Percentiles rank a stretch among this genome's conserved stretches.
Conservation (phyloP, 176 grass and related monocot genomes). For the Microstegium vimineum region DNA sequence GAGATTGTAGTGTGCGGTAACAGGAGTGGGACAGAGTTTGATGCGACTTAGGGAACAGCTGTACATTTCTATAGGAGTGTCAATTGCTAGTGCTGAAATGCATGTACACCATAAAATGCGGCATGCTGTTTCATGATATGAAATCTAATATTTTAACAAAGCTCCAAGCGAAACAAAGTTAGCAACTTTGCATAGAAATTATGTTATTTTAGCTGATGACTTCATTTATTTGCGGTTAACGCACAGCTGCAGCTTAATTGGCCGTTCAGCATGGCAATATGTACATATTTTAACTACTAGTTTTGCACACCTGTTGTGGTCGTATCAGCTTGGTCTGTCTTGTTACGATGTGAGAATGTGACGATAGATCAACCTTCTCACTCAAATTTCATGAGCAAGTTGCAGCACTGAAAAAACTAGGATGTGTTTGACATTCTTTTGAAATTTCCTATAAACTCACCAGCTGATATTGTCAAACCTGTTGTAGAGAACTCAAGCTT, state of each 20-base stretch:
- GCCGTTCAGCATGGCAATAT: not conserved
- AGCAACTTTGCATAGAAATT: not conserved
- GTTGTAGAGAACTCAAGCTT: conserved; percentile 47
- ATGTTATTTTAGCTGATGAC: not conserved
- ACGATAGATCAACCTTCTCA: not conserved
- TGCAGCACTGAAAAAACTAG: not conserved
- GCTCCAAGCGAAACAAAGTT: not conserved
- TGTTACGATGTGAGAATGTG: not conserved
- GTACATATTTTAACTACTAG: not conserved
- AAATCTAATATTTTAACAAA: not conserved
- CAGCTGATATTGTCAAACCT: not conserved
- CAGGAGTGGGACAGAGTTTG: not conserved
- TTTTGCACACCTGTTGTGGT: not conserved
- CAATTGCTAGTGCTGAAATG: not conserved
- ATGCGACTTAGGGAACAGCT: not conserved
- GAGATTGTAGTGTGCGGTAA: not conserved
- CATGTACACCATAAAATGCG: not conserved
- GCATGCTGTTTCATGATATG: not conserved
- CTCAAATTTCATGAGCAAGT: not conserved
- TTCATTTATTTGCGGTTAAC: not conserved
- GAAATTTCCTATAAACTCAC: not conserved
- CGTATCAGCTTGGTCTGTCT: not conserved
- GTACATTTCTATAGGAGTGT: not conserved
- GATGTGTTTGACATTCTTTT: not conserved
- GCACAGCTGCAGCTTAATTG: not conserved